Evolutionary conservation across 1,284 basidiomycete species (phyloP).

Genomic region (Hemileia vastatrix): DNA sequence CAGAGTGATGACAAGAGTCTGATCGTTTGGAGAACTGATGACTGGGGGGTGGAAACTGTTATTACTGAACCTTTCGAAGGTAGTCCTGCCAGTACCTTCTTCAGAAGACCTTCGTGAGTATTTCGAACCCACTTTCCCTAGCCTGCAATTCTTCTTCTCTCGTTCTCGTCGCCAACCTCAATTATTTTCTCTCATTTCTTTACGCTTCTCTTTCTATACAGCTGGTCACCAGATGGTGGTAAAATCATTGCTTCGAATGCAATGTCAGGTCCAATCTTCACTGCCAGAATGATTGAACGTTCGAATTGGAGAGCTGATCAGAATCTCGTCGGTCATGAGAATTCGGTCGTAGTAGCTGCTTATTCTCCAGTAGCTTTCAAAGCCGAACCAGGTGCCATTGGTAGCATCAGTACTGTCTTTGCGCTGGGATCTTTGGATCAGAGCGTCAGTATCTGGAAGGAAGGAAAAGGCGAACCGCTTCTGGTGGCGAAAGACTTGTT

Average conservation of each 20-base stretch:
- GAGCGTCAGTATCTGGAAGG: constrained; percentile 95
- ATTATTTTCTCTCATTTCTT: background rate
- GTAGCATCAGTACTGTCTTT: constrained; percentile 70
- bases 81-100: constrained; percentile 90
- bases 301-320: constrained; percentile 73
- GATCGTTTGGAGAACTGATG: constrained; percentile 87
- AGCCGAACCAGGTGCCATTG: constrained; percentile 58
- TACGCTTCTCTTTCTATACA: too few relatives aligned
- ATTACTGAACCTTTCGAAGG: constrained; percentile 82
- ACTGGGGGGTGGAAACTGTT: constrained; percentile 75
- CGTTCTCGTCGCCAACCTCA: background rate
- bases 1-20: constrained; percentile 87
- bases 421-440: constrained; percentile 86
- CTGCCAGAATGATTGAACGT: constrained; percentile 83
- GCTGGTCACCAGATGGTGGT: constrained; percentile 98
- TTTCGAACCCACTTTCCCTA: constrained; percentile 21
- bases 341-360: constrained; percentile 88
- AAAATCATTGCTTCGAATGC: constrained; percentile 94
- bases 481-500: constrained; percentile 89
- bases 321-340: constrained; percentile 93
- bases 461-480: constrained; percentile 74
- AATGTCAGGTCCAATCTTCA: constrained; percentile 93
- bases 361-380: too few relatives aligned
- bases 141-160: background rate
- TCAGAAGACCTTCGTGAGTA: constrained; percentile 60